Evolutionary conservation across 2,329 filamentous ascomycete species (phyloP).

Genomic region (Nemania bipapillata): DNA sequence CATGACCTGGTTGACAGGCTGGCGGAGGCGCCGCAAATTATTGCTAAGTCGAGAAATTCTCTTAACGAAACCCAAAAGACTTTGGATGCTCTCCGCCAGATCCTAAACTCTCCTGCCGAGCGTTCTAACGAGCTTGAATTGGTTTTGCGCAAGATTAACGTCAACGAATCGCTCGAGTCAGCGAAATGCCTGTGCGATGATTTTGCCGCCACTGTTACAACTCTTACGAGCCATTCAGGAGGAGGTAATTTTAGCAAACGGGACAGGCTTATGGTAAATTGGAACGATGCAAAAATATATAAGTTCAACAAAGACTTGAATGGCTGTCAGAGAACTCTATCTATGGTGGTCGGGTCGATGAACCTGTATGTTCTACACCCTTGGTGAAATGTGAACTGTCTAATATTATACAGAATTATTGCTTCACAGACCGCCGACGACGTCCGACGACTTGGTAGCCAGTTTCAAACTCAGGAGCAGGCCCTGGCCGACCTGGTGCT

Average conservation of each 20-base stretch:
- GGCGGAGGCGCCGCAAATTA: background rate
- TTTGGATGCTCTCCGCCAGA: background rate
- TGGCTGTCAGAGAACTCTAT: constrained; percentile 13
- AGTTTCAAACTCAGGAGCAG: background rate
- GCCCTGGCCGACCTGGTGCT: background rate
- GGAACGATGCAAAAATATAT: background rate
- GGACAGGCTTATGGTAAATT: background rate
- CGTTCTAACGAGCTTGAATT: background rate
- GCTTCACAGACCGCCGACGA: background rate
- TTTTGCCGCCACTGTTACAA: background rate
- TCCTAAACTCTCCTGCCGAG: background rate
- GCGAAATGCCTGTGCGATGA: background rate
- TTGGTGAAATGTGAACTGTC: background rate
- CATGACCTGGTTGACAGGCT: background rate
- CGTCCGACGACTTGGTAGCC: background rate
- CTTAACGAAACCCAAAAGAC: background rate
- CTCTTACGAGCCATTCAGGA: background rate
- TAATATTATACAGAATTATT: background rate
- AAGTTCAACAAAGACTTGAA: background rate
- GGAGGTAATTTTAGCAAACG: background rate
- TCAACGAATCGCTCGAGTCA: background rate
- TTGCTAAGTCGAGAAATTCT: background rate
- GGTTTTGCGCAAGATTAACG: background rate
- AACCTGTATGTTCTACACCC: constrained; percentile 3
- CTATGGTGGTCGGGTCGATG: background rate